phyloP scores from a whole-genome alignment of 129 eudicot genomes.

The Ambrosia artemisiifolia region DNA sequence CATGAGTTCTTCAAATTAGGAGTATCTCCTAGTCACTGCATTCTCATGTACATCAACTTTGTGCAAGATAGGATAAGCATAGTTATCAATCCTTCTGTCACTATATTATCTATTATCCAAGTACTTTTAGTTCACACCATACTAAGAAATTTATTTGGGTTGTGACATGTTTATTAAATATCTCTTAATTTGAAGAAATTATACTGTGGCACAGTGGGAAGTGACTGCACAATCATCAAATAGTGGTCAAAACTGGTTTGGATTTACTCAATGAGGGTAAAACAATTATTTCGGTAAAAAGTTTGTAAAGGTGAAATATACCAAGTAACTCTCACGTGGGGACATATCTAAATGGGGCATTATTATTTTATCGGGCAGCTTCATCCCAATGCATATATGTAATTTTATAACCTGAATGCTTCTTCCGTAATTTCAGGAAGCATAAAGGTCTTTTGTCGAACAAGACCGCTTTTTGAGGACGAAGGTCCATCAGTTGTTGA shows the following conservation, averaged over 20 bases:
- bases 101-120: not conserved
- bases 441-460: constrained; percentile 85
- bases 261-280: not conserved
- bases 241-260: constrained; percentile 3
- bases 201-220: not conserved
- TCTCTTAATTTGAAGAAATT: not conserved
- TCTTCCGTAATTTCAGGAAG: constrained; percentile 54
- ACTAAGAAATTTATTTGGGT: constrained; percentile 16
- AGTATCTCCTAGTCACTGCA: not conserved
- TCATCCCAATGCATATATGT: constrained; percentile 3
- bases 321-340: not conserved
- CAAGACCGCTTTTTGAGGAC: constrained; percentile 94
- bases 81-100: not conserved
- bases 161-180: not conserved
- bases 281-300: not conserved
- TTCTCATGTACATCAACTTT: not conserved
- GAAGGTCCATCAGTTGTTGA: constrained; percentile 90
- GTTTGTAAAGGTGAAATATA: not conserved
- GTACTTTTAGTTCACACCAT: constrained; percentile 1
- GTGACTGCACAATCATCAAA: constrained; percentile 8
- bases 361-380: constrained; percentile 2
- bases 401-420: not conserved
- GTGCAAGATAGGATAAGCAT: constrained; percentile 12
- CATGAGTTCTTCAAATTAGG: constrained; percentile 10
- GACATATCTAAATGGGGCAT: not conserved